Evolutionary conservation across 495 filamentous ascomycete genomes (phyloP).

Genomic region (Xylaria sp.): DNA sequence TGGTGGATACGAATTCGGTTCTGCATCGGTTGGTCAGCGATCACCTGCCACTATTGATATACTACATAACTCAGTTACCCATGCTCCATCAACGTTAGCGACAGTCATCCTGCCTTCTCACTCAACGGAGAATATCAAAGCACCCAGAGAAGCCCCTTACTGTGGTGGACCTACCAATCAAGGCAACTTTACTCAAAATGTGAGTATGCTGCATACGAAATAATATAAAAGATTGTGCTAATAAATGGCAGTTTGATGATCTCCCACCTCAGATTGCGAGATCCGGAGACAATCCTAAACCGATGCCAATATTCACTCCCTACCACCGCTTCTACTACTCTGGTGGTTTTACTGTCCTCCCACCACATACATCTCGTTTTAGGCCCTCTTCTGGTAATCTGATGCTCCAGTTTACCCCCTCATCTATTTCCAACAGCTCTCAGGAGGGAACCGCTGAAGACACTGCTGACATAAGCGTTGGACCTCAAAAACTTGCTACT

Average conservation of each 20-base stretch:
- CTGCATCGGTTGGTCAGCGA: constrained; percentile 24
- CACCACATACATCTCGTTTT: constrained; percentile 37
- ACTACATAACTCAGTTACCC: constrained; percentile 1
- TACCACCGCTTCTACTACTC: constrained; percentile 54
- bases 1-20: constrained; percentile 36
- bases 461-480: constrained; percentile 47
- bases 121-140: neutral
- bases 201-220: constrained; percentile 21
- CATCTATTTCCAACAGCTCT: constrained; percentile 35
- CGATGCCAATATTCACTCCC: constrained; percentile 46
- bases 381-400: constrained; percentile 48
- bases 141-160: constrained; percentile 21
- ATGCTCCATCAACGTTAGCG: constrained; percentile 34
- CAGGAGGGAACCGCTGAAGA: constrained; percentile 27
- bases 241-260: constrained; percentile 48
- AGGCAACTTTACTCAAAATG: constrained; percentile 41
- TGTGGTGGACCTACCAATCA: constrained; percentile 43
- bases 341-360: constrained; percentile 44
- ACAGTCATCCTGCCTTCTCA: constrained; percentile 36
- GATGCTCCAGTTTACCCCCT: constrained; percentile 47
- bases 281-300: constrained; percentile 26
- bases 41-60: constrained; percentile 19
- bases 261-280: constrained; percentile 36
- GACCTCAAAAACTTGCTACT: constrained; percentile 37
- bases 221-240: constrained; percentile 10